Evolutionary conservation across 495 filamentous ascomycete genomes (phyloP), one percentile per base, ranked within the genome.

Genomic region (Trypethelium eluteriae): DNA sequence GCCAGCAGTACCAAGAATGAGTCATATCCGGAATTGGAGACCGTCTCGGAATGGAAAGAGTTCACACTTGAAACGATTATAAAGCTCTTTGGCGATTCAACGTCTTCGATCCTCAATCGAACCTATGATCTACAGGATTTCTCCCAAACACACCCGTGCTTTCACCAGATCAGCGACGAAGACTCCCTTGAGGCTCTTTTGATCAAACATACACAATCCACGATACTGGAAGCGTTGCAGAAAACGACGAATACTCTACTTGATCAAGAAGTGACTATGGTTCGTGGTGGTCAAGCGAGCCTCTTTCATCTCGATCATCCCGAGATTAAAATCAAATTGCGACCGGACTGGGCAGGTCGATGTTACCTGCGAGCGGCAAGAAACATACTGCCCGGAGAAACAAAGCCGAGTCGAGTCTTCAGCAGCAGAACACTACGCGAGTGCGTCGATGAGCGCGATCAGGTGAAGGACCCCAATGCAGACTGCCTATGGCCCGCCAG

Each of bases 1-100:
- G 49, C 49, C 49, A 53, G 49, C 49, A 53, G 49, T 25, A 53
- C 49, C 49, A 53, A 53, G 49, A 53, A 53, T 53, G 49, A 53
- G 49, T 9, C 49, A 53, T 53, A 53, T 53, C 2, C 49, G 18
- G 18, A n/a, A 53, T 53, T 53, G n/a, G 49, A 53, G 11, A 53
- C 49, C 16, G 18, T 53, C 49, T 53, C 49, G n/a, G 49, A 53
- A 53, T 53, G 49, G 49, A 53, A 53, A n/a, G 49, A 53, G 18
- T 35, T 36, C 53, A 59, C 34, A 34, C 53, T 59, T 9, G 32
- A 59, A 59, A 59, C n/a, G n/a, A 35, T 34, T 59, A 10, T 59
- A 36, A 2, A 59, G n/a, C 53, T 59, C 25, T 35, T 59, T 36
- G 53, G 53, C 49, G 49, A 2, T 59, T 59, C 32, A 36, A 36